phyloP scores from a whole-genome alignment of 768 basidiomycete genomes.

The Mycena crocata region DNA sequence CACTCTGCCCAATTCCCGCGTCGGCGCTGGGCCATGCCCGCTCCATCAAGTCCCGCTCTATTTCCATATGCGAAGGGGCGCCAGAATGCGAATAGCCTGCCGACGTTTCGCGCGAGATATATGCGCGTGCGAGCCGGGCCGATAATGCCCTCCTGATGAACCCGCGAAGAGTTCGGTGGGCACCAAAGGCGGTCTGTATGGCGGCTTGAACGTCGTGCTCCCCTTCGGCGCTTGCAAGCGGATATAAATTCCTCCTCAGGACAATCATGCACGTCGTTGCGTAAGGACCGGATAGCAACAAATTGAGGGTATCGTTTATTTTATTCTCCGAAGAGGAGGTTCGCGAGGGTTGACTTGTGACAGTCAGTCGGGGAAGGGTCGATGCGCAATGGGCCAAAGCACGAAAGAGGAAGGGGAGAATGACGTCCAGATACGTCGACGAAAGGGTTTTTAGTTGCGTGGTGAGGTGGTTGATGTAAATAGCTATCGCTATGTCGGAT shows the following conservation, averaged over 20 bases:
- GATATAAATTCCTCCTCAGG: conserved; percentile 69
- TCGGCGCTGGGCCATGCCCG: conserved; percentile 81
- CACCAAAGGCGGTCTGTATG: conserved; percentile 65
- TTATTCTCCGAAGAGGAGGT: conserved; percentile 60
- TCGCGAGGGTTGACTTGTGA: conserved; percentile 54
- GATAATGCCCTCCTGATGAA: conserved; percentile 72
- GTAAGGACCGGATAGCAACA: conserved; percentile 74
- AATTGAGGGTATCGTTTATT: conserved; percentile 66
- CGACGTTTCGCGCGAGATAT: conserved; percentile 66
- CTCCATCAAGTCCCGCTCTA: conserved; percentile 76
- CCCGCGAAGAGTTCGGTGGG: conserved; percentile 70
- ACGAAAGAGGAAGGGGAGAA: conserved; percentile 82
- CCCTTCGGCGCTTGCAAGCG: conserved; percentile 42
- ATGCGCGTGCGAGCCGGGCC: conserved; percentile 73
- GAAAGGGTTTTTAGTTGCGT: conserved; percentile 71
- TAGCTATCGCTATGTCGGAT: conserved; percentile 69
- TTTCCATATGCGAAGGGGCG: conserved; percentile 66
- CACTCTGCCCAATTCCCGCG: conserved; percentile 46
- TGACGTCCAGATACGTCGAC: conserved; percentile 60
- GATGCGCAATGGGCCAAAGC: conserved; percentile 72
- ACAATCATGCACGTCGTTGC: conserved; percentile 72
- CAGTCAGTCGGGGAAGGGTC: conserved; percentile 75
- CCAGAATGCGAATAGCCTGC: conserved; percentile 69
- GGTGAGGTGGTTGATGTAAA: conserved; percentile 75
- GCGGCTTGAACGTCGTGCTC: conserved; percentile 38